Evolutionary conservation across 176 grass and related monocot genomes (phyloP).

Genomic region (barley (Hordeum vulgare)): MorexV3_pseudomolecules_assembly NC_058521.1:259537208-259537707

Average conservation of each 20-base stretch:
- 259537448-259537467: neutral
- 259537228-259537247: no score
- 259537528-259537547: neutral
- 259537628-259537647: no score
- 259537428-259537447: neutral
- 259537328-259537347: constrained; percentile 11
- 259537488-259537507: constrained; percentile 9
- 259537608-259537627: no score
- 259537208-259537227: constrained; percentile 14
- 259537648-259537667: no score
- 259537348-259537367: neutral
- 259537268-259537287: neutral
- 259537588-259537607: no score
- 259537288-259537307: neutral
- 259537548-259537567: neutral
- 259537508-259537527: constrained; percentile 32
- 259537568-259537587: neutral
- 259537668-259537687: no score
- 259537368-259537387: neutral
- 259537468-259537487: neutral
- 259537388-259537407: constrained; percentile 13
- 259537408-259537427: neutral
- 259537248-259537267: neutral
- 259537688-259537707: no score
- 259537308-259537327: neutral